These are phyloP conservation scores for Nakazawaea populi DNA, from an alignment of 805 yeast species.

Conservation along the genomic window DNA sequence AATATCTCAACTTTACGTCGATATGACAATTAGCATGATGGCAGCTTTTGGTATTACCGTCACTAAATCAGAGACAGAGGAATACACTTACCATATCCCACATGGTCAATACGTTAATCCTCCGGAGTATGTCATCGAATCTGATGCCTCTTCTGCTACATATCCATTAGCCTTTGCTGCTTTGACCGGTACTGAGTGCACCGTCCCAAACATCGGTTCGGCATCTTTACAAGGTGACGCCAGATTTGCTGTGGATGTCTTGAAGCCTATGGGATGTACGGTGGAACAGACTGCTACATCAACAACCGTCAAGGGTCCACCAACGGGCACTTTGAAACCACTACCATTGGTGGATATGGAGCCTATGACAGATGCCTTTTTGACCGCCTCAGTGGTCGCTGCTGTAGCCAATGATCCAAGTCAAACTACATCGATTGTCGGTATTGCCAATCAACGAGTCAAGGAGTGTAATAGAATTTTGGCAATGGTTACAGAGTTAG, in stretches of 20 bases:
- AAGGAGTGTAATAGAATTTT: conserved; percentile 95
- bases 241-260: conserved; percentile 87
- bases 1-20: conserved; percentile 90
- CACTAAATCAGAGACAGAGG: conserved; percentile 59
- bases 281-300: conserved; percentile 80
- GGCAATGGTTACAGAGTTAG: conserved; percentile 87
- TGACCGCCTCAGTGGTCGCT: conserved; percentile 95
- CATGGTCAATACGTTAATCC: conserved; percentile 79
- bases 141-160: conserved; percentile 97
- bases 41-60: conserved; percentile 80
- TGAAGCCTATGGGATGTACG: conserved; percentile 90
- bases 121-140: conserved; percentile 79
- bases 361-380: conserved; percentile 98
- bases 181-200: conserved; percentile 85
- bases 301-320: conserved; percentile 91
- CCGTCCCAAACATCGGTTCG: conserved; percentile 91
- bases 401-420: conserved; percentile 69
- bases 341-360: conserved; percentile 88
- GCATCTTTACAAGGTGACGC: conserved; percentile 96
- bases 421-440: conserved; percentile 72
- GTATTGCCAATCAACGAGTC: conserved; percentile 97
- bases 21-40: conserved; percentile 98
- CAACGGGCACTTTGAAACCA: conserved; percentile 61
- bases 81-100: conserved; percentile 87
- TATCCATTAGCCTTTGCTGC: conserved; percentile 98